A percentile compares a stretch with the other conserved stretches of the same genome.
phyloP scores from a whole-genome alignment of 208 protist genomes.

The Leishmania braziliensis region DNA sequence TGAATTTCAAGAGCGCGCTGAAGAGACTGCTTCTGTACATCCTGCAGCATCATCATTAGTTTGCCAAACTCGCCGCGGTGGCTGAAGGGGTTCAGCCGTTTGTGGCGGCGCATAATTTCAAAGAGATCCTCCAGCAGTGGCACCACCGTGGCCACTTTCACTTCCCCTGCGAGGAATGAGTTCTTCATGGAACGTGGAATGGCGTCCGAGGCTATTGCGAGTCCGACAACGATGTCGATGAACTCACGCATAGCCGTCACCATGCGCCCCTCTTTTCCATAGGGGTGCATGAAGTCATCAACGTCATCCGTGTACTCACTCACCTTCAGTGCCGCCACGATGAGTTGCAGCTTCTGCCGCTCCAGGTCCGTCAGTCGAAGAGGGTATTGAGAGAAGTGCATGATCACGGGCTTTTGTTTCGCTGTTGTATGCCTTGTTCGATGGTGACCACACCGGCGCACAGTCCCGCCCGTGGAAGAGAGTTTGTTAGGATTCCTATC shows the following conservation, averaged over 20 bases:
- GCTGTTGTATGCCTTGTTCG: not conserved
- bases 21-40: conserved; percentile 78
- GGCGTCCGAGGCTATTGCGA: conserved; percentile 77
- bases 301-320: conserved; percentile 92
- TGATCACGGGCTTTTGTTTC: not conserved
- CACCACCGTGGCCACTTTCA: conserved; percentile 35
- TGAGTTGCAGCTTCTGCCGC: conserved; percentile 83
- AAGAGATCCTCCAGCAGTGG: conserved; percentile 90
- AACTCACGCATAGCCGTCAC: conserved; percentile 64
- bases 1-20: conserved; percentile 47
- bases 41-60: conserved; percentile 96
- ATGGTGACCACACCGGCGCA: not conserved
- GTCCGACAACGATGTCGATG: conserved; percentile 77
- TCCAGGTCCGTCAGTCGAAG: conserved; percentile 77
- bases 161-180: conserved; percentile 47
- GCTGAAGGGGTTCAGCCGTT: conserved; percentile 96
- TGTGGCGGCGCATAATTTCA: conserved; percentile 96
- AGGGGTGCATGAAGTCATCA: conserved; percentile 67
- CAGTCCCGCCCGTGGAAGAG: not conserved
- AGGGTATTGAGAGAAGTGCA: conserved; percentile 33
- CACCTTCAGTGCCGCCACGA: conserved; percentile 85
- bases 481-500: not conserved
- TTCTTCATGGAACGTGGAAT: conserved; percentile 64
- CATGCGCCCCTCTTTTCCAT: conserved; percentile 64
- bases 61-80: conserved; percentile 96